Evolutionary conservation across 495 filamentous ascomycete genomes (phyloP).

Genomic region (Annulohypoxylon nitens): DNA sequence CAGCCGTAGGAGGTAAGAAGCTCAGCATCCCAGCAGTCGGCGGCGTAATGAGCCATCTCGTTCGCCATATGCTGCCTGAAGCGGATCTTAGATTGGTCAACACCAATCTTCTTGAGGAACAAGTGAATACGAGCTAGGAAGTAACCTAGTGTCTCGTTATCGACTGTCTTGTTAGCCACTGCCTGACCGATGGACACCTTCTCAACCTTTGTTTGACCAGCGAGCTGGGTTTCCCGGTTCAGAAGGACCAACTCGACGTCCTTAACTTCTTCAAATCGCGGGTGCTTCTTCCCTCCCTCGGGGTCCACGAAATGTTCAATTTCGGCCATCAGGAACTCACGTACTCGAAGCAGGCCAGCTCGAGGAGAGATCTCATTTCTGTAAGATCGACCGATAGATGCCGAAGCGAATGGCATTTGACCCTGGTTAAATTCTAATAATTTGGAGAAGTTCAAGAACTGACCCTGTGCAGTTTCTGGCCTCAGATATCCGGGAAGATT

Average conservation of each 20-base stretch:
- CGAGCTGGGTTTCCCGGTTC: conserved; percentile 68
- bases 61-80: conserved; percentile 80
- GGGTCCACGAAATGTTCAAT: conserved; percentile 87
- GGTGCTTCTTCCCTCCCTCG: conserved; percentile 76
- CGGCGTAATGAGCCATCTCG: conserved; percentile 80
- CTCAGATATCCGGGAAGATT: conserved; percentile 72
- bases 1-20: conserved; percentile 75
- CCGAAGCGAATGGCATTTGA: conserved; percentile 81
- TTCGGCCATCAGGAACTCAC: conserved; percentile 87
- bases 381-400: conserved; percentile 83
- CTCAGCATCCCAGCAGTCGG: conserved; percentile 79
- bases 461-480: conserved; percentile 81
- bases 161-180: conserved; percentile 69
- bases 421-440: conserved; percentile 83
- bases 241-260: conserved; percentile 73
- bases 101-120: conserved; percentile 72
- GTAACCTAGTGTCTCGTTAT: conserved; percentile 79
- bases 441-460: conserved; percentile 81
- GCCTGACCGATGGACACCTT: conserved; percentile 71
- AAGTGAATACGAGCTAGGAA: conserved; percentile 75
- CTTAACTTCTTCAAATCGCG: conserved; percentile 75
- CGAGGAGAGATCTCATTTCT: conserved; percentile 84
- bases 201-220: conserved; percentile 69
- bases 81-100: conserved; percentile 71
- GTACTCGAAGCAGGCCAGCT: conserved; percentile 78